Conservation (phyloP, 306 rosid species). For the Pueraria montana region DNA sequence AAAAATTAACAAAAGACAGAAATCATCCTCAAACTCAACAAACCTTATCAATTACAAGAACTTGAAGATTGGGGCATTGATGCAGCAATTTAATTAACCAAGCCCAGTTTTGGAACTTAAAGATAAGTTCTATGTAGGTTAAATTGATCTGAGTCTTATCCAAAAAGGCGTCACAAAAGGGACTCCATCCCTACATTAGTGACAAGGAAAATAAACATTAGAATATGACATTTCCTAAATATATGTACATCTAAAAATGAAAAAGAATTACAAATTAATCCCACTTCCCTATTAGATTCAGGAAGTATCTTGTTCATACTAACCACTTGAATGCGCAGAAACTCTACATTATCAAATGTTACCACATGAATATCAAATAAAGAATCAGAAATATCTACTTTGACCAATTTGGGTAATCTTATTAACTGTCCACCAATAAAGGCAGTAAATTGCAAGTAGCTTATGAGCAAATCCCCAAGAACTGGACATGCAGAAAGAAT, state of each 20-base stretch:
- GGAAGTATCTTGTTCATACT: too few species aligned
- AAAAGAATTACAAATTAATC: too few species aligned
- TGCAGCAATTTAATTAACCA: background rate
- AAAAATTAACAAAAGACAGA: too few species aligned
- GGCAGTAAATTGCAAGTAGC: fast-evolving
- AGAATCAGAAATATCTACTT: background rate
- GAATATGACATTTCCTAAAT: background rate
- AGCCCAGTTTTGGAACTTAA: background rate
- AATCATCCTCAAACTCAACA: background rate
- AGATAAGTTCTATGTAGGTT: background rate
- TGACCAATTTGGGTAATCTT: slow-evolving; percentile 3
- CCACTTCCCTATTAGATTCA: too few species aligned
- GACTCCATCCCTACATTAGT: background rate
- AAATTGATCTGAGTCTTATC: background rate
- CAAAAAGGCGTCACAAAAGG: too few species aligned
- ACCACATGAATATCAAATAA: background rate
- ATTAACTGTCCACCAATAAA: too few species aligned
- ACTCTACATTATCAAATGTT: background rate
- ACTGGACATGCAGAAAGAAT: background rate
- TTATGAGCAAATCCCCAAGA: background rate
- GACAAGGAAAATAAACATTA: background rate
- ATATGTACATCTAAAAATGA: too few species aligned
- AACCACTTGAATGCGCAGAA: background rate
- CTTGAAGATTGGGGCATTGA: background rate
- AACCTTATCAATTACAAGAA: background rate